Evolutionary conservation across 257 asterid species (phyloP).

Genomic region (Petunia axillaris): DNA sequence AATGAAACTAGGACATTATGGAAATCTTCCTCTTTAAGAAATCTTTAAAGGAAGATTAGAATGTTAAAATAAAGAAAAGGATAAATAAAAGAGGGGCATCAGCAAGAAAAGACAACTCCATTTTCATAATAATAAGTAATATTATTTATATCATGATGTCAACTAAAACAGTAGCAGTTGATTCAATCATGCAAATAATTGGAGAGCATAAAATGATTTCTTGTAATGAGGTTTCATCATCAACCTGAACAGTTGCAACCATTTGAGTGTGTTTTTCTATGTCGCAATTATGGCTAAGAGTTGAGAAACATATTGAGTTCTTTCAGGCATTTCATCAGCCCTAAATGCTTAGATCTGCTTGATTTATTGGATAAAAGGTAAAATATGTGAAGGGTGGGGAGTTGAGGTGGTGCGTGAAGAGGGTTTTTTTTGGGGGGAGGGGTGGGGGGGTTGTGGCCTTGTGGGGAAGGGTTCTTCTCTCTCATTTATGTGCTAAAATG

Average conservation of each 20-base stretch:
- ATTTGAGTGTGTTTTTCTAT: neutral
- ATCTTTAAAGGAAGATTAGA: too few species aligned
- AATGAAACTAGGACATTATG: too few species aligned
- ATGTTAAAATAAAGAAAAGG: too few species aligned
- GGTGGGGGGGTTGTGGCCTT: too few species aligned
- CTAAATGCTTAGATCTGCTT: neutral
- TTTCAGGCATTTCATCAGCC: neutral
- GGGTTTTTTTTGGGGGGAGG: too few species aligned
- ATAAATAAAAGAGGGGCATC: neutral
- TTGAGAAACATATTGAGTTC: neutral
- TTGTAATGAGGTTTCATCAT: neutral
- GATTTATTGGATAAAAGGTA: neutral
- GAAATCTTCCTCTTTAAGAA: too few species aligned
- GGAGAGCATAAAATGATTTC: neutral
- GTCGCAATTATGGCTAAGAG: neutral
- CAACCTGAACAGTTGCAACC: conserved; percentile 22
- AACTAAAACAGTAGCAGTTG: neutral
- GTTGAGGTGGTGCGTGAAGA: neutral
- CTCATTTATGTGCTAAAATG: neutral
- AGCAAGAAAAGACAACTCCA: conserved; percentile 13
- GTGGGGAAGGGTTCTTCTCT: neutral
- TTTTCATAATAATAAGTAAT: neutral
- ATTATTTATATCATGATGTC: neutral
- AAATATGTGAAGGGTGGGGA: neutral
- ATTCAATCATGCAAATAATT: neutral